Evolutionary conservation across 345 rosid species (phyloP).

Genomic region (Citrus mangshanensis): DNA sequence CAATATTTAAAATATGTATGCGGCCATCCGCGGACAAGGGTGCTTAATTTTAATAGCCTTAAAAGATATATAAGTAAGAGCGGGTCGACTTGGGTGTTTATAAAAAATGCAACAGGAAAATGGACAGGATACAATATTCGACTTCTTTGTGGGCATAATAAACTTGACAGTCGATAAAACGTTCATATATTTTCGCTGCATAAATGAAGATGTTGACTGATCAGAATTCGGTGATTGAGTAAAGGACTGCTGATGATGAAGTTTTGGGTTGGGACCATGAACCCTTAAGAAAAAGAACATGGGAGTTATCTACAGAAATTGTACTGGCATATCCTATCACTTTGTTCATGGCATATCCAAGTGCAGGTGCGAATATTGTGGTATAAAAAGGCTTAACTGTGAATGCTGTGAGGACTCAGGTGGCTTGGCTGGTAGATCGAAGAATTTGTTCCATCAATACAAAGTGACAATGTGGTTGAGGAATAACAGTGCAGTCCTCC

Average conservation of each 20-base stretch:
- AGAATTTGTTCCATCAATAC: neutral
- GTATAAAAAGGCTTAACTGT: neutral
- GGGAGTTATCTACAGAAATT: constrained; percentile 2
- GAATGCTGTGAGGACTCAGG: neutral
- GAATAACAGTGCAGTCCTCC: constrained; percentile 21
- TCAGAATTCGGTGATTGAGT: neutral
- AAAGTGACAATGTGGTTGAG: constrained; percentile 7
- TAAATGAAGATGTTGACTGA: neutral
- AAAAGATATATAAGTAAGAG: too few relatives aligned
- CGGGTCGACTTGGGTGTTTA: too few relatives aligned
- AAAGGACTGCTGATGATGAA: neutral
- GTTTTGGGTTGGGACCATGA: constrained; percentile 10
- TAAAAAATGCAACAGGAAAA: too few relatives aligned
- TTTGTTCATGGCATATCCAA: constrained; percentile 13
- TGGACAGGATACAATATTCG: neutral
- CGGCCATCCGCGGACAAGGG: too few relatives aligned
- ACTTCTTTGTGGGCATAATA: neutral
- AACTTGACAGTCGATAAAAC: neutral
- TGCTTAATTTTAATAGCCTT: too few relatives aligned
- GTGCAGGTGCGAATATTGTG: constrained; percentile 10
- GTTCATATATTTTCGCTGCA: constrained; percentile 4
- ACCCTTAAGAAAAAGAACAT: neutral
- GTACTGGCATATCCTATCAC: constrained; percentile 11
- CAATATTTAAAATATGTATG: too few relatives aligned
- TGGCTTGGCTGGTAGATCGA: neutral